Base-by-base conservation (phyloP, 306 rosid genomes). In the Cucurbita maxima region DNA sequence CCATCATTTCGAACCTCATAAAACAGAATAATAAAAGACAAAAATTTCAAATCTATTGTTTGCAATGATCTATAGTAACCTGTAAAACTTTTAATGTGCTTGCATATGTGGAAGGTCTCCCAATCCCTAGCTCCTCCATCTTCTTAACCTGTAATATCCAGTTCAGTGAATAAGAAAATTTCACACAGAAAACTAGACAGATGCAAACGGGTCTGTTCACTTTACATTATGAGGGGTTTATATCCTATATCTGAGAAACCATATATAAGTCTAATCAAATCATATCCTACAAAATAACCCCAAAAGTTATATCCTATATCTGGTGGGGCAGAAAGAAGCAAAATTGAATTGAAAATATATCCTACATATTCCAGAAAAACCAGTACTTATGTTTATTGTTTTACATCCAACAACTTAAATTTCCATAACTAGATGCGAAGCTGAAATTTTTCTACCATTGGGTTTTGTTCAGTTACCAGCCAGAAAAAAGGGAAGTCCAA, bases 101-200 rank as follows among this genome's bases (percentile, higher is more conserved):
- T 48, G 96, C 97, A 86, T 94, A 94, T 41, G 99, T 94, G 5
- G 99, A 94, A 63, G 99, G 99, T 81, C 99, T 91, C 78, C 99
- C 97, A 76, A 94, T 94, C 55, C 99, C 99, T 76, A 94, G 96
- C 88, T 94, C 99, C 88, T 94, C 99, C 71, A 94, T 83, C 85
- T 82, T 94, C 91, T 91, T 89, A 78, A 94, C 91, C 99, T 94
- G 81, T 30, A n/a, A 50, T 74, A 59, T 79, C 58, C 68, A 73
- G 18, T 58, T 79, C 68, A 73, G 18, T 58, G 43, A 37, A 36
- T 68, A 63, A 78, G 22, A 47, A 57, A 13, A 77, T 16, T 70
- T 51, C 52, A 38, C 69, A 64, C 37, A 75, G 54, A 57, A 76
- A 74, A 19, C 10, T 0, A 69, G 19, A 67, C 40, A 7, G 38